These are phyloP conservation scores for Tagetes patula DNA, from an alignment of 129 eudicot species.

Conservation along the genomic window DNA sequence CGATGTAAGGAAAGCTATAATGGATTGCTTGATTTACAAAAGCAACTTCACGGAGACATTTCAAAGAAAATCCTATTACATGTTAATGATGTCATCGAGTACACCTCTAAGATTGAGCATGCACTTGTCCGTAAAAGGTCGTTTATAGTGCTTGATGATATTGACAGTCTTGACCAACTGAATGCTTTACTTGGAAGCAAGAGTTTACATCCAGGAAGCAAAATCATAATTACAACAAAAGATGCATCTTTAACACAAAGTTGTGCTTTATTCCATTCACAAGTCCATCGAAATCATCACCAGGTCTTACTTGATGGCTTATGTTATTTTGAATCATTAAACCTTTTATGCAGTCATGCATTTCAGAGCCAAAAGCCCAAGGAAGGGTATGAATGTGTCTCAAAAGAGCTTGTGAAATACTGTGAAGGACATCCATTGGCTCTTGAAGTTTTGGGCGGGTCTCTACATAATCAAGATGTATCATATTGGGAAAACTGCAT, in stretches of 20 bases:
- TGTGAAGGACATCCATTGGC: constrained; percentile 37
- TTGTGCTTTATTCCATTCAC: neutral
- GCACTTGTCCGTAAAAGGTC: constrained; percentile 13
- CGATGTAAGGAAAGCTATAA: neutral
- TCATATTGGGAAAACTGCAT: constrained; percentile 12
- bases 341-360: constrained; percentile 37
- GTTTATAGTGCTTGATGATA: constrained; percentile 35
- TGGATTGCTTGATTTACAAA: constrained; percentile 37
- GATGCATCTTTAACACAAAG: constrained; percentile 10
- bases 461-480: constrained; percentile 1
- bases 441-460: constrained; percentile 32
- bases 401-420: neutral
- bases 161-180: constrained; percentile 23
- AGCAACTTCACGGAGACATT: constrained; percentile 27
- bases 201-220: constrained; percentile 27
- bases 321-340: constrained; percentile 2
- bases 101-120: constrained; percentile 17
- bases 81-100: constrained; percentile 3
- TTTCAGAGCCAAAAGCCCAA: constrained; percentile 13
- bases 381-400: constrained; percentile 10
- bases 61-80: neutral
- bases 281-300: neutral
- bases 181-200: constrained; percentile 28
- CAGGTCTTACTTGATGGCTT: constrained; percentile 3
- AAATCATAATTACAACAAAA: constrained; percentile 35